A percentile compares a stretch with the other conserved stretches of the same genome.
These are phyloP conservation scores for Adansonia grandidieri DNA, from an alignment of 441 rosid species.

Conservation along the genomic window DNA sequence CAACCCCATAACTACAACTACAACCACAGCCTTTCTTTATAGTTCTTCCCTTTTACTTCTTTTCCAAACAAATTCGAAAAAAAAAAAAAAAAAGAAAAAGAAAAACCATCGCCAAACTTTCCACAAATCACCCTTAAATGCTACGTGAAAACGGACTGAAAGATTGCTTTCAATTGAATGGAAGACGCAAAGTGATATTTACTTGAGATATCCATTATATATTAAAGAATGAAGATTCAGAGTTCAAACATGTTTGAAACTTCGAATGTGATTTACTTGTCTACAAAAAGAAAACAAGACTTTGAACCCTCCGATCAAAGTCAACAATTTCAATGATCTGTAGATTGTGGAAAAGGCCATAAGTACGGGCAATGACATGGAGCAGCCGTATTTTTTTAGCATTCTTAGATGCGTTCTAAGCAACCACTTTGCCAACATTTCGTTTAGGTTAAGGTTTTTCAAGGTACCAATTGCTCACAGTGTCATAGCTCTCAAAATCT, in stretches of 20 bases:
- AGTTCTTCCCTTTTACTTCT: background rate
- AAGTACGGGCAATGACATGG: background rate
- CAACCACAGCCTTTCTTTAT: background rate
- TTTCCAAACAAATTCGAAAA: background rate
- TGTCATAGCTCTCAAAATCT: background rate
- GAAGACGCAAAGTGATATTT: too few species aligned
- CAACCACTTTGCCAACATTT: background rate
- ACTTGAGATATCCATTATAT: too few species aligned
- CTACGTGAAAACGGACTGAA: background rate
- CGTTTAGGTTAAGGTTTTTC: background rate
- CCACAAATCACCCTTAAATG: background rate
- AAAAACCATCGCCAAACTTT: background rate
- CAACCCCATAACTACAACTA: constrained; percentile 1
- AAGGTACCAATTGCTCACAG: background rate
- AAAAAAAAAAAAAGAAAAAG: background rate
- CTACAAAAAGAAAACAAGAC: background rate
- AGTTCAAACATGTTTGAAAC: too few species aligned
- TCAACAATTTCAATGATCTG: background rate
- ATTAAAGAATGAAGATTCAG: too few species aligned
- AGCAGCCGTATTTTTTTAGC: background rate
- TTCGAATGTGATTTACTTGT: background rate
- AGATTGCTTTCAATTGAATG: background rate
- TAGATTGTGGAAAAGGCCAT: background rate
- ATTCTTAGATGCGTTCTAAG: background rate
- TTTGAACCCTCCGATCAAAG: background rate